Percentiles rank a stretch among this genome's conserved stretches.
phyloP scores from a whole-genome alignment of 495 filamentous ascomycete genomes.

The Trichoderma virens region DNA sequence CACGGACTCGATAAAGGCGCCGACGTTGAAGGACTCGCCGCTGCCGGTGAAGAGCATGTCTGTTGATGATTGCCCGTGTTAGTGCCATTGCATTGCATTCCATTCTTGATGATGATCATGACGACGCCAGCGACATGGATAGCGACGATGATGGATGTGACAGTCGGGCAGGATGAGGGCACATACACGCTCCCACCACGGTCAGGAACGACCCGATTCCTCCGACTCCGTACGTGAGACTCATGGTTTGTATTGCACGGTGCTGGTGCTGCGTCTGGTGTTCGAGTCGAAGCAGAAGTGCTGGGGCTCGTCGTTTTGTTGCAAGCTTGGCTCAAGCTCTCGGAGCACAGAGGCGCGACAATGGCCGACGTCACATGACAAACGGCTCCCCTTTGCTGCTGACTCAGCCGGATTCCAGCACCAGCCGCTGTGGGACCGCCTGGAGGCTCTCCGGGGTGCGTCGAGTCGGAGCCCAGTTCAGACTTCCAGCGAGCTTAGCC shows the following conservation, averaged over 20 bases:
- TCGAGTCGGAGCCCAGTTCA: not conserved
- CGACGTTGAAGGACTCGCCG: constrained; percentile 94
- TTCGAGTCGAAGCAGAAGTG: not conserved
- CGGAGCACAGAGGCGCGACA: constrained; percentile 1
- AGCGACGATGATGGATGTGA: too few species aligned
- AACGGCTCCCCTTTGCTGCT: not conserved
- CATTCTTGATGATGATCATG: too few species aligned
- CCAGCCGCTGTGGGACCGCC: not conserved
- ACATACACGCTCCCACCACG: constrained; percentile 83
- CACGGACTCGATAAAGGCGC: constrained; percentile 85
- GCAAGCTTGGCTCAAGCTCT: not conserved
- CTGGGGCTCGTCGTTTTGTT: not conserved
- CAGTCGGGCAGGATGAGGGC: not conserved
- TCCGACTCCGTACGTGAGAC: constrained; percentile 57
- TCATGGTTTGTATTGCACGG: constrained; percentile 33
- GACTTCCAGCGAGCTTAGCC: not conserved
- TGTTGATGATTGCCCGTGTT: constrained; percentile 25
- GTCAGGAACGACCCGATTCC: constrained; percentile 61
- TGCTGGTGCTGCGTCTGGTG: not conserved
- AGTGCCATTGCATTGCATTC: not conserved
- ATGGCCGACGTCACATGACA: constrained; percentile 1
- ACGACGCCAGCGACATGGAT: too few species aligned
- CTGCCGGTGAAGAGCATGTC: constrained; percentile 97
- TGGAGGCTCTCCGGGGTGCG: not conserved
- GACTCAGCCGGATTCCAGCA: not conserved